phyloP scores from a whole-genome alignment of 768 basidiomycete species.

The Boletus barrowsii region DNA sequence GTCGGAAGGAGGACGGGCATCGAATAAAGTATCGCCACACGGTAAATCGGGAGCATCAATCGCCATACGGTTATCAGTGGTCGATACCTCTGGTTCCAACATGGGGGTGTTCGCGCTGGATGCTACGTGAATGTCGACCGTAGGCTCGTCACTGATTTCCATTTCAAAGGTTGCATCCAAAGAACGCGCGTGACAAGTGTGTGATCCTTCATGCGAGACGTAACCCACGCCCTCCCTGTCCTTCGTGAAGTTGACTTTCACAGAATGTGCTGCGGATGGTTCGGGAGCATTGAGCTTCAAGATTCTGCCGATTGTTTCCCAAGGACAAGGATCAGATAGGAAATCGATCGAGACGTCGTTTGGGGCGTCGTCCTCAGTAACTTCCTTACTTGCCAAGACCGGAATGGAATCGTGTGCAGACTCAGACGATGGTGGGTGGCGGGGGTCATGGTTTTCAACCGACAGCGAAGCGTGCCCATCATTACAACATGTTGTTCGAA shows the following conservation, averaged over 20 bases:
- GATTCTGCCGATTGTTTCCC: conserved; percentile 30
- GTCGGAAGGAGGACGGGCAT: neutral
- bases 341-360: conserved; percentile 20
- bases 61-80: neutral
- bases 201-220: neutral
- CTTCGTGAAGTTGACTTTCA: conserved; percentile 17
- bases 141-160: neutral
- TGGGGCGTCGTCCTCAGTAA: neutral
- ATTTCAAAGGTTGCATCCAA: neutral
- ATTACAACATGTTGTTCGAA: neutral
- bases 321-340: conserved; percentile 31
- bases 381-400: neutral
- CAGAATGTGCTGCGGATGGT: neutral
- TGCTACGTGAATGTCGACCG: neutral
- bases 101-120: neutral
- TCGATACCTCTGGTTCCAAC: neutral
- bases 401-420: neutral
- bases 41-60: neutral
- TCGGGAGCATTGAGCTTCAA: conserved; percentile 13
- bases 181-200: neutral
- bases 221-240: conserved; percentile 29
- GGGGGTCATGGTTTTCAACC: neutral
- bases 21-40: neutral
- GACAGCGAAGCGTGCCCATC: neutral
- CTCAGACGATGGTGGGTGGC: neutral